A percentile compares a stretch with the other conserved stretches of the same genome.
Conservation (phyloP, 805 yeast genomes). For the Ogataea pignaliae region DNA sequence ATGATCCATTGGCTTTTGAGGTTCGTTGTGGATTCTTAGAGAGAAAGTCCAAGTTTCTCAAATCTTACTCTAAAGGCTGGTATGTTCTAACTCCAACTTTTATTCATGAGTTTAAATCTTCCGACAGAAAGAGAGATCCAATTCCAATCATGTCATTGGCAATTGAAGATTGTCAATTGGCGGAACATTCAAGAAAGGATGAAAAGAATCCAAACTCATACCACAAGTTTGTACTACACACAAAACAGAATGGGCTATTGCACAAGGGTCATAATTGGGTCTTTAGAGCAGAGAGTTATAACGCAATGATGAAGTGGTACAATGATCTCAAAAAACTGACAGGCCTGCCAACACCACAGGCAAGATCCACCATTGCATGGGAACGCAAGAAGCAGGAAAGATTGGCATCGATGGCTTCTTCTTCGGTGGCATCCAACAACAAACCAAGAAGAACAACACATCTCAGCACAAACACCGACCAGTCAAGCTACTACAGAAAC, state of each 20-base stretch:
- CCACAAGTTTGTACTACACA: conserved; percentile 75
- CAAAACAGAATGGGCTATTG: conserved; percentile 70
- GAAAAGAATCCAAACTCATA: conserved; percentile 46
- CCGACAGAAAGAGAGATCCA: conserved; percentile 78
- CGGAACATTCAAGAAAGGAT: conserved; percentile 77
- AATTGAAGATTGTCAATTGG: conserved; percentile 72
- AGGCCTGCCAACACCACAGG: conserved; percentile 52
- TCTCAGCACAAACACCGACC: conserved; percentile 13
- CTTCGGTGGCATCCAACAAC: conserved; percentile 25
- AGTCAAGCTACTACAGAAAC: conserved; percentile 12
- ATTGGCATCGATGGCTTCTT: conserved; percentile 21
- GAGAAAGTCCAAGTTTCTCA: conserved; percentile 84
- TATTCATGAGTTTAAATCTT: conserved; percentile 83
- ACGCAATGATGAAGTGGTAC: conserved; percentile 80
- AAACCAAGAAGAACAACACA: conserved; percentile 14
- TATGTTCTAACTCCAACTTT: conserved; percentile 86
- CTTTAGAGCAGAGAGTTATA: conserved; percentile 84
- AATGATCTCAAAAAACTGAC: conserved; percentile 70
- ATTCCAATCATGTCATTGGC: conserved; percentile 79
- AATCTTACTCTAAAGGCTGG: conserved; percentile 87
- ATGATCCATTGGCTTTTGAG: conserved; percentile 62
- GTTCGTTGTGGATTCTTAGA: conserved; percentile 80
- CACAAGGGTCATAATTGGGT: conserved; percentile 89
- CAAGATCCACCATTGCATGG: conserved; percentile 46
- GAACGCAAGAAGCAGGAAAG: conserved; percentile 27